Percentiles rank a stretch among this genome's conserved stretches.
Conservation (phyloP, 805 yeast species). For the Saturnispora saitoi region DNA sequence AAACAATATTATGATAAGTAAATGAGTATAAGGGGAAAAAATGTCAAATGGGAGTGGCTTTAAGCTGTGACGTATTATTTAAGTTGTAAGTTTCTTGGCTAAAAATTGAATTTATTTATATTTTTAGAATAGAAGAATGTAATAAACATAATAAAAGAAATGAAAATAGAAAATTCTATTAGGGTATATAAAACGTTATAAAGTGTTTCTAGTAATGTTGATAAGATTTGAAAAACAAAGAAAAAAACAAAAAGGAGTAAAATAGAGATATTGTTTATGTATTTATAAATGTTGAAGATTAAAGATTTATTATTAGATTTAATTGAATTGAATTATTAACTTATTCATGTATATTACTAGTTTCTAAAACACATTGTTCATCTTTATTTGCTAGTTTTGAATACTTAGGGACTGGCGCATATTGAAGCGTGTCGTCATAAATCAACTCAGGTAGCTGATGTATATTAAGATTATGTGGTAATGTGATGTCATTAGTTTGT, state of each 20-base stretch:
- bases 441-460: not conserved
- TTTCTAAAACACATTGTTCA: not conserved
- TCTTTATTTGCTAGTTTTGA: not conserved
- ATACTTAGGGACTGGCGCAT: not conserved
- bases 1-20: no score
- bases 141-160: not conserved
- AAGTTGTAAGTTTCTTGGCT: no score
- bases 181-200: not conserved
- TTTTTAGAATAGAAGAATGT: not conserved
- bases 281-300: not conserved
- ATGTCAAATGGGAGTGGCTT: no score
- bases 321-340: no score
- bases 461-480: not conserved
- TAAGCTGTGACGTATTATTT: no score
- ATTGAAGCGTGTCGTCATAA: not conserved
- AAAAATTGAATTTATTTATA: not conserved
- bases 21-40: no score
- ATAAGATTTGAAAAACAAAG: no score
- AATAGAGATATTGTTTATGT: not conserved
- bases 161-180: not conserved
- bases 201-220: not conserved
- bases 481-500: slow-evolving; percentile 1
- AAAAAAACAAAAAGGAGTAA: no score
- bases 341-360: no score
- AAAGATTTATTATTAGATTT: no score